Evolutionary conservation across 2,329 filamentous ascomycete genomes (phyloP), one percentile per base, ranked within the genome.

Genomic region (Pseudocercospora musae): DNA sequence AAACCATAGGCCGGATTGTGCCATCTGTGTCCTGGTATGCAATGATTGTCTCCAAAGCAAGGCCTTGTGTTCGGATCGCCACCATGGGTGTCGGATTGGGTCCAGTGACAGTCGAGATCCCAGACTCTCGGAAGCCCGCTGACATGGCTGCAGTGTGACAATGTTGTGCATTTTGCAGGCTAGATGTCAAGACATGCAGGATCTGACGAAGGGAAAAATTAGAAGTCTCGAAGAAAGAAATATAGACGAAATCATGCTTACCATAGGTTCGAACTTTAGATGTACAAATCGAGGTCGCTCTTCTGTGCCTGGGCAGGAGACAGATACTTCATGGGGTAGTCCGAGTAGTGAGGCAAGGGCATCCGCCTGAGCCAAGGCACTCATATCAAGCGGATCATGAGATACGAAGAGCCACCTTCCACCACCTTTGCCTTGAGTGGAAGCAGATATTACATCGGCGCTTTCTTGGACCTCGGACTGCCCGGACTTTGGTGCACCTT

Each of bases 251-350:
- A 54, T 54, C 29, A 11, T 40, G 29, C 87, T 74, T 83, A 96
- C 93, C 92, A 97, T 92, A 4, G 93, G 92, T 75, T 97, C 93
- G 73, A 96, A 97, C 76, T 96, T 95, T 78, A 96, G 90, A 76
- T 94, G 91, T 56, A 96, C 81, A 65, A 82, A 80, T 60, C 81
- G 63, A 25, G 64, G 60, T 4, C 54, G 52, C 11, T 58, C 25
- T 11, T 63, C 50, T 44, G 54, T 5, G 2, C 63, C 40, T n/a
- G 59, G 60, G 31, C 58, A 29, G 6, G 58, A 49, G 3, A 33
- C 46, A 15, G 44, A 20, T 18, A 42, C 15, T 13, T 33, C 58
- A 31, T 50, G n/a, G 2, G 61, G 55, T 1, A 71, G 56, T 33
- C 67, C 65, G 33, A 71, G 65, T 25, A 66, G 25, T 59, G 63